phyloP scores from a whole-genome alignment of 148 eudicot species.

The Silene conica region DNA sequence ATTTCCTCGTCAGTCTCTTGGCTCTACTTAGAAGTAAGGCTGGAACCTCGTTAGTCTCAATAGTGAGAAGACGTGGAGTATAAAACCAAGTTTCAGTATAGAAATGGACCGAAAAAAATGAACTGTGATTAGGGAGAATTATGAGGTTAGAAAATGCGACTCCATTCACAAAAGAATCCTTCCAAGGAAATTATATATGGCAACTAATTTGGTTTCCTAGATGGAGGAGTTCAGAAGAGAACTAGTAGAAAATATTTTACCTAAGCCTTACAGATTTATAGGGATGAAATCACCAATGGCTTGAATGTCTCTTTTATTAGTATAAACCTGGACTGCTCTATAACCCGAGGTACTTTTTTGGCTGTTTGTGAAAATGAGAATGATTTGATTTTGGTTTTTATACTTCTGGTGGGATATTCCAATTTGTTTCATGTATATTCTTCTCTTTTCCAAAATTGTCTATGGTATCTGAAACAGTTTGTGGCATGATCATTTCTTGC shows the following conservation, averaged over 20 bases:
- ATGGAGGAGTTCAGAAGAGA: neutral
- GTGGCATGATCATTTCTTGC: constrained; percentile 3
- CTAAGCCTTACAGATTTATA: neutral
- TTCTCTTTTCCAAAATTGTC: neutral
- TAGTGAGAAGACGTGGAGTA: neutral
- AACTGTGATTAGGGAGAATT: neutral
- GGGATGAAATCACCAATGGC: neutral
- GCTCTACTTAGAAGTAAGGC: neutral
- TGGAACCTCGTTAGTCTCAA: neutral
- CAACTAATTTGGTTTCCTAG: neutral
- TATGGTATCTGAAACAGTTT: neutral
- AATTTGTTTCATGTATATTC: neutral
- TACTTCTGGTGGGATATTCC: neutral
- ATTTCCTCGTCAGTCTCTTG: neutral
- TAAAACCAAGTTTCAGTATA: neutral
- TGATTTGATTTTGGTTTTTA: neutral
- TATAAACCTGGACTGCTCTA: neutral
- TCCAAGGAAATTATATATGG: constrained; percentile 3
- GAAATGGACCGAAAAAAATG: neutral
- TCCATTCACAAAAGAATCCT: neutral
- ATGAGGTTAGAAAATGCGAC: neutral
- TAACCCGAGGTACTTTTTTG: neutral
- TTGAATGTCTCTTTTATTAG: neutral
- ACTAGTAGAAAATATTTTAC: neutral
- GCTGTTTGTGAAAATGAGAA: neutral